Base-by-base conservation (phyloP, 768 basidiomycete species). In the Boletus subparvulus region DNA sequence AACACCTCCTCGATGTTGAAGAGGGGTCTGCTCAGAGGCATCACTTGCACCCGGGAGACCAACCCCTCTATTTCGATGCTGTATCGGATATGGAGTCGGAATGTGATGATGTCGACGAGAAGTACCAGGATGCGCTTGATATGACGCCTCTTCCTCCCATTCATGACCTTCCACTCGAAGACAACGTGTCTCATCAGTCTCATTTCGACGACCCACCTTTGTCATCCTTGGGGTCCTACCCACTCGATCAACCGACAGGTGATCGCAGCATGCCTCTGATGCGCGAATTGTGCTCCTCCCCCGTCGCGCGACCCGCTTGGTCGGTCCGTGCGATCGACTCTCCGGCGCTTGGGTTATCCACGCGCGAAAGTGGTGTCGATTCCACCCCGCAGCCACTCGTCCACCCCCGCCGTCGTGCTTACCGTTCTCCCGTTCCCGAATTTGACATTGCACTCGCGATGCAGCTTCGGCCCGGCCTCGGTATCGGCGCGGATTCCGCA, bases 391-490 rank as follows among this genome's bases (percentile, higher is more conserved):
- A 59, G 35, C 40, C 62, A 3, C 63, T 66, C 41, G 28, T 64
- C 16, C 60, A 62, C 46, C 48, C 68, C 46, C 64, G 56, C 60
- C 55, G 63, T 55, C 67, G 65, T 45, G 62, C 67, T 57, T 57
- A 75, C 72, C 63, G 74, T 47, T 78, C 80, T 19, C 78, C 79
- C 13, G 71, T 85, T 39, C 69, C 74, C 24, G 75, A 74, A 61
- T 65, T 80, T 32, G 88, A 90, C 63, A 78, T 88, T 45, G 88
- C 86, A 17, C 80, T 91, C 7, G 87, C 87, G 43, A 86, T 90
- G 86, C 88, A 90, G 69, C 78, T 90, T 47, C 80, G 87, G 32
- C 87, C 87, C 6, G 87, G 88, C 1, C 71, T 89, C 21, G 88
- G 87, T 37, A 70, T 80, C 12, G 85, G 87, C 40, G 84, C 87